Conservation (phyloP, 257 asterid genomes). For the Solanum medicagineum region DNA sequence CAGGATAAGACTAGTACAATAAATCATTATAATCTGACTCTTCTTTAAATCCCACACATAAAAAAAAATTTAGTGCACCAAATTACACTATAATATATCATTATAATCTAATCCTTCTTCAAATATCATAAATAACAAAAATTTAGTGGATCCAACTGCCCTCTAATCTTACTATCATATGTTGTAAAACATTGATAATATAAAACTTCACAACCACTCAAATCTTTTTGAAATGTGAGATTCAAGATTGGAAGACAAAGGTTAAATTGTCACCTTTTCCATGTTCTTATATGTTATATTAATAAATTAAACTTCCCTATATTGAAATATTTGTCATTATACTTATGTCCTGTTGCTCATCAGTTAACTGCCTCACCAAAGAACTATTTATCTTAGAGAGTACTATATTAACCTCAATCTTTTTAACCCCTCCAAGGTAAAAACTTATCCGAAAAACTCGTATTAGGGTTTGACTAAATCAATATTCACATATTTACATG, state of each 20-base stretch:
- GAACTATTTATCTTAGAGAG: neutral
- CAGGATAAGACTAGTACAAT: fast-evolving
- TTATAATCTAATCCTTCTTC: no score
- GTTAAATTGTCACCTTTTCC: neutral
- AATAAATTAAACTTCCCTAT: neutral
- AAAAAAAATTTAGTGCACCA: neutral
- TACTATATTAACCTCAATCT: neutral
- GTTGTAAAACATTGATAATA: neutral
- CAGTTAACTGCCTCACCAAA: neutral
- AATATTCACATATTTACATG: neutral
- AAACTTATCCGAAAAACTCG: neutral
- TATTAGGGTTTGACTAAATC: neutral
- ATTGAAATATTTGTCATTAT: neutral
- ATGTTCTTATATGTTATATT: neutral
- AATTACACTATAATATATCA: neutral
- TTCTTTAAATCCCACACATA: neutral
- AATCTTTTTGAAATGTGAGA: neutral
- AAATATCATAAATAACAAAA: neutral
- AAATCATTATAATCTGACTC: neutral
- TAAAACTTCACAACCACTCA: neutral
- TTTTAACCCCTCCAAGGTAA: neutral
- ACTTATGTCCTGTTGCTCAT: neutral
- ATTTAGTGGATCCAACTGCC: neutral
- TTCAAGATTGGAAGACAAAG: neutral
- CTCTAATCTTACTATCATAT: neutral